These are phyloP conservation scores for Cucurbitaria berberidis DNA, from an alignment of 2,329 filamentous ascomycete genomes.

Conservation along the genomic window DNA sequence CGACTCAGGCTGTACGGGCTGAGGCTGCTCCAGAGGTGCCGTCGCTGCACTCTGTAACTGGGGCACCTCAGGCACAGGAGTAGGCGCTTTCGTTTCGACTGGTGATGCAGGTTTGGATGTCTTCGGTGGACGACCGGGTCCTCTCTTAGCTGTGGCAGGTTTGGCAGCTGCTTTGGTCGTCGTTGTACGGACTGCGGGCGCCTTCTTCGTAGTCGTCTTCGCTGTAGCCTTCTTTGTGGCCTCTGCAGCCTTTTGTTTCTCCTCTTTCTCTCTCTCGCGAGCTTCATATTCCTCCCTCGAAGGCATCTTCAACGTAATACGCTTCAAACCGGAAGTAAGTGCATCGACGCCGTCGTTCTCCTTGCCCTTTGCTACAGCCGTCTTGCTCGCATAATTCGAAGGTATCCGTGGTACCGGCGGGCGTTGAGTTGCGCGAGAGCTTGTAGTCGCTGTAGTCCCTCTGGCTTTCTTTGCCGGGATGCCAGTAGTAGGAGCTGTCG, in stretches of 20 bases:
- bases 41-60: slow-evolving; percentile 27
- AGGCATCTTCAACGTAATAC: slow-evolving; percentile 65
- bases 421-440: slow-evolving; percentile 40
- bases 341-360: slow-evolving; percentile 54
- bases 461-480: slow-evolving; percentile 67
- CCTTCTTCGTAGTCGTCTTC: slow-evolving; percentile 31
- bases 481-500: slow-evolving; percentile 35
- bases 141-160: slow-evolving; percentile 29
- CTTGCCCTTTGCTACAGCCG: slow-evolving; percentile 25
- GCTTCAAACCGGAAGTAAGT: slow-evolving; percentile 60
- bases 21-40: slow-evolving; percentile 35
- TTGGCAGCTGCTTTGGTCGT: slow-evolving; percentile 23
- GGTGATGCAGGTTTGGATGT: slow-evolving; percentile 36
- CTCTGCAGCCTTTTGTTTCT: slow-evolving; percentile 46
- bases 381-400: slow-evolving; percentile 40
- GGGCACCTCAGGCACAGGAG: slow-evolving; percentile 44
- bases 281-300: slow-evolving; percentile 63
- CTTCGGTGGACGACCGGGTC: slow-evolving; percentile 32
- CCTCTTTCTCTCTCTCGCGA: slow-evolving; percentile 55
- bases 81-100: slow-evolving; percentile 45
- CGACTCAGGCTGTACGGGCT: slow-evolving; percentile 28
- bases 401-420: slow-evolving; percentile 53
- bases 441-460: slow-evolving; percentile 48
- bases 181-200: slow-evolving; percentile 25
- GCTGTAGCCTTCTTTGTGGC: slow-evolving; percentile 42